Evolutionary conservation across 2,329 filamentous ascomycete genomes (phyloP).

Genomic region (Zasmidium angulare): DNA sequence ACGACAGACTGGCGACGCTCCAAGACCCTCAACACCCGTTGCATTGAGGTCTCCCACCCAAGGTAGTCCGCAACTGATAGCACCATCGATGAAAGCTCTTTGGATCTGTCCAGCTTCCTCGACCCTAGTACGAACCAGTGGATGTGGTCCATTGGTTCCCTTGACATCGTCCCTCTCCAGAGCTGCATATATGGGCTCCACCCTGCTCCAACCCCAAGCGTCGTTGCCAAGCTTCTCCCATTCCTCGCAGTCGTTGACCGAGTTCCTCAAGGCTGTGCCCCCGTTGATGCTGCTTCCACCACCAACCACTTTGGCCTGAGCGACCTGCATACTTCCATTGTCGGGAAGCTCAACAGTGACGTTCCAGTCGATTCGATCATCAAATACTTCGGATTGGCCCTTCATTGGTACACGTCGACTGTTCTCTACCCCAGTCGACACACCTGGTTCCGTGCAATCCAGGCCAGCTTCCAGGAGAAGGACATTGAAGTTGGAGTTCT

Average conservation of each 20-base stretch:
- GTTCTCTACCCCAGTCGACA: slow-evolving; percentile 4
- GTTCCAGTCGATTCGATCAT: slow-evolving; percentile 13
- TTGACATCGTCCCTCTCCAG: slow-evolving; percentile 7
- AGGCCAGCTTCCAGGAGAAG: slow-evolving; percentile 25
- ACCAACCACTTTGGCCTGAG: slow-evolving; percentile 11
- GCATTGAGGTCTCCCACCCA: slow-evolving; percentile 10
- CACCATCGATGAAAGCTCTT: slow-evolving; percentile 7
- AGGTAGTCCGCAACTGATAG: slow-evolving; percentile 6
- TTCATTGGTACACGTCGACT: slow-evolving; percentile 13
- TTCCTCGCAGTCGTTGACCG: slow-evolving; percentile 52
- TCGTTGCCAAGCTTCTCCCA: slow-evolving; percentile 60
- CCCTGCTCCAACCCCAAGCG: slow-evolving; percentile 58
- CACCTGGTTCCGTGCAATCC: slow-evolving; percentile 9
- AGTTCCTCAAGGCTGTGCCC: slow-evolving; percentile 42
- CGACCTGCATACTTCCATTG: slow-evolving; percentile 7
- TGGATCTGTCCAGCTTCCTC: slow-evolving; percentile 10
- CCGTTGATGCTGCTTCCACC: slow-evolving; percentile 35
- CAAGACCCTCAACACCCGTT: slow-evolving; percentile 4
- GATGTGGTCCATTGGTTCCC: neutral
- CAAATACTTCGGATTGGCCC: slow-evolving; percentile 9
- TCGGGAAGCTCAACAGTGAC: slow-evolving; percentile 3
- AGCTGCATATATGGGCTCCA: slow-evolving; percentile 7
- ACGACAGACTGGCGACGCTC: slow-evolving; percentile 1
- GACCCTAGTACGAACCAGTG: slow-evolving; percentile 4
- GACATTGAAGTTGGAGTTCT: slow-evolving; percentile 18